These are phyloP conservation scores for Diaporthe sp. DNA, from an alignment of 2,329 filamentous ascomycete genomes.

Conservation along the genomic window DNA sequence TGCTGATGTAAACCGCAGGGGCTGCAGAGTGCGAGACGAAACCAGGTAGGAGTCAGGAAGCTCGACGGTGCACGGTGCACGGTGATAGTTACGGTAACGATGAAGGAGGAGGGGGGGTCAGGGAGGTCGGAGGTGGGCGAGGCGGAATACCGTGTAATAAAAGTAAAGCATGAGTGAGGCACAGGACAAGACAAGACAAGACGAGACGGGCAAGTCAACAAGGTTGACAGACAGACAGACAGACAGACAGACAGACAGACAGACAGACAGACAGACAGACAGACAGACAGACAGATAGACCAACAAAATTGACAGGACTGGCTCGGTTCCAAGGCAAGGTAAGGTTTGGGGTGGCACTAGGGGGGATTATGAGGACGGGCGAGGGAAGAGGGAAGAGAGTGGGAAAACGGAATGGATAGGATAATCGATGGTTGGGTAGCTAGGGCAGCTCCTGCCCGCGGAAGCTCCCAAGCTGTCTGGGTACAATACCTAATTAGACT, in stretches of 20 bases:
- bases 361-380: neutral
- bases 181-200: neutral
- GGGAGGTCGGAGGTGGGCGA: neutral
- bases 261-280: neutral
- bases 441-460: neutral
- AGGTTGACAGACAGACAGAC: constrained; percentile 6
- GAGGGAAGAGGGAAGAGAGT: neutral
- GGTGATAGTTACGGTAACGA: neutral
- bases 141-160: neutral
- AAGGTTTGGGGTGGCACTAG: constrained; percentile 13
- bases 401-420: neutral
- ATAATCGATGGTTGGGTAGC: constrained; percentile 15
- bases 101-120: neutral
- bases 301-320: no score
- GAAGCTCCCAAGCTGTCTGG: neutral
- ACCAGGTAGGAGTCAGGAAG: neutral
- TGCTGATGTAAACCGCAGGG: neutral
- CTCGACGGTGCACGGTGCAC: neutral
- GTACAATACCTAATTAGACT: no score
- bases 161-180: neutral
- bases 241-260: neutral
- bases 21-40: neutral
- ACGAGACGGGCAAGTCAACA: neutral
- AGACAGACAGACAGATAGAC: no score
- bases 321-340: neutral